These are phyloP conservation scores for Poterioochromonas sp. DNA, from an alignment of 352 stramenopile species.

Conservation along the genomic window DNA sequence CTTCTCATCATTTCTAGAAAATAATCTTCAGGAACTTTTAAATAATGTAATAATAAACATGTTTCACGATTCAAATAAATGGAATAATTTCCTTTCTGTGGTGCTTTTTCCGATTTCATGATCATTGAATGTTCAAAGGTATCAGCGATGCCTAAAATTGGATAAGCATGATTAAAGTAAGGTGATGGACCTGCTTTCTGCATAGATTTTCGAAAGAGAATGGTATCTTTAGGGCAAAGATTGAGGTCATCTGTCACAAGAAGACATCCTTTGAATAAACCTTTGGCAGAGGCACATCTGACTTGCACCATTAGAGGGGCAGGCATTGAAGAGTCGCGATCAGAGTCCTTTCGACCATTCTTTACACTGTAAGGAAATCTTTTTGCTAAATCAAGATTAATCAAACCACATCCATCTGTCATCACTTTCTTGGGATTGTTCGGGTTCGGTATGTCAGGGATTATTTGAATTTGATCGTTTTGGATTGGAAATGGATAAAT, in stretches of 20 bases:
- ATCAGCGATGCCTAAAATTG: background rate
- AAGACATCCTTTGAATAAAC: slow-evolving; percentile 23
- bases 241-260: background rate
- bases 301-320: background rate
- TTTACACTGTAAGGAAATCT: background rate
- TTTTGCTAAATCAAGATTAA: background rate
- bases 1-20: background rate
- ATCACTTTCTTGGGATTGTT: background rate
- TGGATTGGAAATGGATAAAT: background rate
- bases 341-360: background rate
- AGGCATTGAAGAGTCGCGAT: background rate
- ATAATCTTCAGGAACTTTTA: background rate
- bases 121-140: slow-evolving; percentile 17
- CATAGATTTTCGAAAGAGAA: slow-evolving; percentile 19
- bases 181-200: background rate
- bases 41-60: background rate
- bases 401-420: slow-evolving; percentile 26
- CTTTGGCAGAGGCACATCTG: background rate
- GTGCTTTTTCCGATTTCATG: background rate
- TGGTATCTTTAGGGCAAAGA: background rate
- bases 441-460: background rate
- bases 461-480: background rate
- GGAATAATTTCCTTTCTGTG: background rate
- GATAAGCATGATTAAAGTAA: no score
- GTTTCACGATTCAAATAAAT: background rate